These are phyloP conservation scores for Alternaria ethzedia DNA, from an alignment of 2,329 filamentous ascomycete species.

Conservation along the genomic window DNA sequence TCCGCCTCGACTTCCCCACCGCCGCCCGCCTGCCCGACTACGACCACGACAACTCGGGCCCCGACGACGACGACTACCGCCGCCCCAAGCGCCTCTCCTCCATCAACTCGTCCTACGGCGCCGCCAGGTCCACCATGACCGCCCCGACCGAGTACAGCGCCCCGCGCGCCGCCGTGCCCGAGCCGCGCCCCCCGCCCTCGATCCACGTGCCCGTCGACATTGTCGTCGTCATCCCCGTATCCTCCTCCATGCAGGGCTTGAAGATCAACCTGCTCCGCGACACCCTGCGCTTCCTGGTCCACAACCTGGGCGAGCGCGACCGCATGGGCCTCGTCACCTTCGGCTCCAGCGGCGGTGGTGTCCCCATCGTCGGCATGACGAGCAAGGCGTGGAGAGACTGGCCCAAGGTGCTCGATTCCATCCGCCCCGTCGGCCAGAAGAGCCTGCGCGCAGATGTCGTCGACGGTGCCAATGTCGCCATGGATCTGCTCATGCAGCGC, in stretches of 20 bases:
- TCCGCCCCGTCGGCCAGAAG: slow-evolving; percentile 94
- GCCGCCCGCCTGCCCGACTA: slow-evolving; percentile 70
- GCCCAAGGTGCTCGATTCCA: slow-evolving; percentile 82
- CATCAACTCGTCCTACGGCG: slow-evolving; percentile 82
- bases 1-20: slow-evolving; percentile 71
- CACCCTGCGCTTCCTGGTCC: slow-evolving; percentile 88
- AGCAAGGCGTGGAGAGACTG: slow-evolving; percentile 93
- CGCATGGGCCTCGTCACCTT: slow-evolving; percentile 98
- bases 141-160: slow-evolving; percentile 91
- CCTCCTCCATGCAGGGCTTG: slow-evolving; percentile 98
- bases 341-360: slow-evolving; percentile 89
- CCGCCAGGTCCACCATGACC: slow-evolving; percentile 80
- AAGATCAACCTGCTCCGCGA: slow-evolving; percentile 96
- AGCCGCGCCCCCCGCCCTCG: slow-evolving; percentile 58
- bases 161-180: slow-evolving; percentile 55
- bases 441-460: slow-evolving; percentile 95
- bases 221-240: slow-evolving; percentile 95
- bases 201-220: slow-evolving; percentile 93
- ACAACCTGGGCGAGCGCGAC: slow-evolving; percentile 87
- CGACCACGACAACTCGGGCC: slow-evolving; percentile 80
- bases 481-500: slow-evolving; percentile 98
- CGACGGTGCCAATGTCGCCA: slow-evolving; percentile 95
- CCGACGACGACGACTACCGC: slow-evolving; percentile 86
- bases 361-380: slow-evolving; percentile 97
- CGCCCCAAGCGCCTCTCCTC: slow-evolving; percentile 77